Evolutionary conservation across 2,329 filamentous ascomycete genomes (phyloP), one percentile per base, ranked within the genome.

Genomic region (Alternaria triticimaculans): DNA sequence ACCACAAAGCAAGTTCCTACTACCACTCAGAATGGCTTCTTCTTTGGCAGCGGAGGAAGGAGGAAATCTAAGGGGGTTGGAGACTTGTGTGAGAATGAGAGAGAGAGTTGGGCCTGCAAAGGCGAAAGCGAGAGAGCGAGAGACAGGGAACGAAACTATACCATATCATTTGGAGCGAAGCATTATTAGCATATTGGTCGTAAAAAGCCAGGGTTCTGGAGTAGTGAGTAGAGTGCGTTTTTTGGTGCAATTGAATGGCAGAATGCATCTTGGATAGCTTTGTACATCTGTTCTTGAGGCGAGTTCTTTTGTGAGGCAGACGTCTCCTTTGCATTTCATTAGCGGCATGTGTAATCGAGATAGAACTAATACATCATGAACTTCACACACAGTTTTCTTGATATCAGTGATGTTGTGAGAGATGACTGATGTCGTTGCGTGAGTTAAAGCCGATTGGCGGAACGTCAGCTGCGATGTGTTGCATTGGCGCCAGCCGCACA

Each of bases 21-120:
- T 49, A 58, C 49, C 44, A 58, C 37, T 41, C 76, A 78, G 76
- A 79, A 67, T 75, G 74, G 37, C 37, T 70, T 76, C 76, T 70
- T 60, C 74, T 50, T 48, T 49, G 50, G 50, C 50, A 55, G 44
- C 55, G 50, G 37, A 45, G 25, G 25, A 28, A 28, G 49, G 65
- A 63, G 67, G 66, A 73, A 70, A 72, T 75, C 66, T 72, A 71
- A 41, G 66, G 70, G 72, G 37, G 62, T 55, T 62, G 65, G 61
- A 66, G 63, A 66, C 44, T 60, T 63, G 28, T 63, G 57, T 18
- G 66, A 67, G 49, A 51, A 8, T 7, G 12, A 10, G 14, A 41
- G 26, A 44, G 43, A 62, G 25, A 62, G 64, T 59, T 41, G 55
- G 60, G 60, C 43, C 55, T 59, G 28, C 20, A 51, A 58, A 53